Conservation (phyloP, 306 rosid species). For the Pyrus betulifolia region DNA sequence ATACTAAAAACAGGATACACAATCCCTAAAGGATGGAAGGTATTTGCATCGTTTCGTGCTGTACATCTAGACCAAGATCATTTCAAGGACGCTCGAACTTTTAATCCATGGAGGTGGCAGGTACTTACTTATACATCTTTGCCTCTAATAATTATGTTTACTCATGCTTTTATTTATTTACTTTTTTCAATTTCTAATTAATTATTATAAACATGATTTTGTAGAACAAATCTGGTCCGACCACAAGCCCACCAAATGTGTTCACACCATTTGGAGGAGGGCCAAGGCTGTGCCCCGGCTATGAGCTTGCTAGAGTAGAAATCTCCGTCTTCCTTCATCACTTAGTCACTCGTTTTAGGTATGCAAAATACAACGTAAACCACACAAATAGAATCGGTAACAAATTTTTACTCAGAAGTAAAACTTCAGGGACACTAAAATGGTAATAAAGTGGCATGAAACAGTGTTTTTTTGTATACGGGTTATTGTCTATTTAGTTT, state of each 20-base stretch:
- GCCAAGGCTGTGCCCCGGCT: slow-evolving; percentile 82
- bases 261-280: slow-evolving; percentile 96
- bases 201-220: not conserved
- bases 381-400: not conserved
- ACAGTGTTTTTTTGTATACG: not conserved
- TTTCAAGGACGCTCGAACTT: slow-evolving; percentile 83
- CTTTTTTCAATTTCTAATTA: not conserved
- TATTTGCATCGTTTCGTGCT: slow-evolving; percentile 86
- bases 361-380: not conserved
- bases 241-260: slow-evolving; percentile 30
- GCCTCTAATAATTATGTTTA: not conserved
- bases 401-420: no score
- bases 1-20: slow-evolving; percentile 47
- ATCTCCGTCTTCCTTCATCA: slow-evolving; percentile 91
- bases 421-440: not conserved
- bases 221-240: slow-evolving; percentile 46
- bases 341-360: slow-evolving; percentile 74
- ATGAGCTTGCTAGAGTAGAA: slow-evolving; percentile 84
- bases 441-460: not conserved
- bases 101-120: slow-evolving; percentile 99
- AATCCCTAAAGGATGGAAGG: slow-evolving; percentile 93
- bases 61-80: slow-evolving; percentile 74
- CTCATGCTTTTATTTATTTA: not conserved
- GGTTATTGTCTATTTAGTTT: not conserved
- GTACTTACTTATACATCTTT: not conserved